A percentile compares a stretch with the other conserved stretches of the same genome.
Evolutionary conservation across 176 grass and related monocot genomes (phyloP).

Genomic region (Themeda triandra): DNA sequence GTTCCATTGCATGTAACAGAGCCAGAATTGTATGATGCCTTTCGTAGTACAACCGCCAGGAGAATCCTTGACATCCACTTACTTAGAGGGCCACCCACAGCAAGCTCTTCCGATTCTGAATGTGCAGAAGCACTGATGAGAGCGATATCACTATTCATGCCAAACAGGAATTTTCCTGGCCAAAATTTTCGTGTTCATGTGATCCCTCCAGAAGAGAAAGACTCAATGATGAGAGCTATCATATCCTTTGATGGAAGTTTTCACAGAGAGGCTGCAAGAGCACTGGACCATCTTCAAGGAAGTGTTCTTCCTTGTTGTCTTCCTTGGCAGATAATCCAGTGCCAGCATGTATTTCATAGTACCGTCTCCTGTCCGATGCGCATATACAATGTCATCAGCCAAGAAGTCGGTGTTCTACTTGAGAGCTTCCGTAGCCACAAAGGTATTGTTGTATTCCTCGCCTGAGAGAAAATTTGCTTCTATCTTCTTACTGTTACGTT

Average conservation of each 20-base stretch:
- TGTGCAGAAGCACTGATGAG: slow-evolving; percentile 67
- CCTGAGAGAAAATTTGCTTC: slow-evolving; percentile 5
- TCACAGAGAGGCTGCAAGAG: slow-evolving; percentile 83
- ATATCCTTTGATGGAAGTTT: slow-evolving; percentile 85
- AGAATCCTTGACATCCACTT: slow-evolving; percentile 64
- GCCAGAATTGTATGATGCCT: slow-evolving; percentile 64
- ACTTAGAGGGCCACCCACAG: slow-evolving; percentile 32
- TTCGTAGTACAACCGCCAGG: slow-evolving; percentile 45
- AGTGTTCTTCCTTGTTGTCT: slow-evolving; percentile 57
- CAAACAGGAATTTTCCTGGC: slow-evolving; percentile 62
- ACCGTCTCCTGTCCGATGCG: slow-evolving; percentile 57
- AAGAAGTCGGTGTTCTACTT: slow-evolving; percentile 52
- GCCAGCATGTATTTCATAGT: slow-evolving; percentile 85
- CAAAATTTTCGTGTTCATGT: slow-evolving; percentile 78
- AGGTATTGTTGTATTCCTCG: slow-evolving; percentile 39
- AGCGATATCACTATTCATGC: slow-evolving; percentile 75
- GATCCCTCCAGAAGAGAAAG: slow-evolving; percentile 51
- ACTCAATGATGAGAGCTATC: slow-evolving; percentile 57
- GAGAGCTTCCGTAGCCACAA: slow-evolving; percentile 59
- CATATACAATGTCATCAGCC: slow-evolving; percentile 66
- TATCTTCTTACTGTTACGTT: not conserved
- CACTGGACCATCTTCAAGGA: slow-evolving; percentile 80
- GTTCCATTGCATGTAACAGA: slow-evolving; percentile 63
- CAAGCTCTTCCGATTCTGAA: slow-evolving; percentile 26
- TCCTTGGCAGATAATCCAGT: slow-evolving; percentile 86